phyloP scores from a whole-genome alignment of 345 rosid species.

The Pugionium cornutum region DNA sequence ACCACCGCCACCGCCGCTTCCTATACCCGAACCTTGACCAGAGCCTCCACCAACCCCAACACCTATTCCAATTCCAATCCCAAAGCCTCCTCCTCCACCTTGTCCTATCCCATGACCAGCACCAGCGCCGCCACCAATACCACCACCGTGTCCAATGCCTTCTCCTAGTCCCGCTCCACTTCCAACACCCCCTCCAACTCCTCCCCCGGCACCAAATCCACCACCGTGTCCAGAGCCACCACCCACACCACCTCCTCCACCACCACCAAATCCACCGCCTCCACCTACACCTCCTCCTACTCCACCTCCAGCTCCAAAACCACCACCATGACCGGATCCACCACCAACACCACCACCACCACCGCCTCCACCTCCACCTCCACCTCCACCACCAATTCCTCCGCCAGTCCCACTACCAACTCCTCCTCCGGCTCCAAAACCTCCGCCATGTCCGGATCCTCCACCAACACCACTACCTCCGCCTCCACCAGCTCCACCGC shows the following conservation, averaged over 20 bases:
- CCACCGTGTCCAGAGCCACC: slow-evolving; percentile 58
- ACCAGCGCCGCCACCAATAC: slow-evolving; percentile 42
- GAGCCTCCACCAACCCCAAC: slow-evolving; percentile 43
- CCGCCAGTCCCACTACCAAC: slow-evolving; percentile 47
- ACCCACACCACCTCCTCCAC: slow-evolving; percentile 51
- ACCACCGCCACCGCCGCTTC: slow-evolving; percentile 45
- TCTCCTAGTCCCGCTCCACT: slow-evolving; percentile 52
- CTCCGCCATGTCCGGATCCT: slow-evolving; percentile 50
- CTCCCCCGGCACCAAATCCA: slow-evolving; percentile 52
- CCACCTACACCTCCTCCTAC: slow-evolving; percentile 45
- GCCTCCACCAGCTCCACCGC: slow-evolving; percentile 47
- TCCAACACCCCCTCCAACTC: slow-evolving; percentile 43
- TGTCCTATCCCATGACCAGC: slow-evolving; percentile 48
- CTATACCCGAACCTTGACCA: slow-evolving; percentile 39
- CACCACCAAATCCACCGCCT: slow-evolving; percentile 44
- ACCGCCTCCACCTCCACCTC: slow-evolving; percentile 47
- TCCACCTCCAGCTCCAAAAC: slow-evolving; percentile 49
- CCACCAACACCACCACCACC: slow-evolving; percentile 47
- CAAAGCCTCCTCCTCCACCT: slow-evolving; percentile 36
- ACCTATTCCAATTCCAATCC: slow-evolving; percentile 41
- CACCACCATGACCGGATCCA: slow-evolving; percentile 50
- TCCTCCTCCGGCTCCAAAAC: slow-evolving; percentile 49
- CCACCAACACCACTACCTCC: slow-evolving; percentile 54
- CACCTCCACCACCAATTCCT: slow-evolving; percentile 45
- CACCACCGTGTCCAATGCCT: slow-evolving; percentile 47